Evolutionary conservation across 148 eudicot genomes (phyloP), one percentile per base, ranked within the genome.

Genomic region (Rhododendron molle): DNA sequence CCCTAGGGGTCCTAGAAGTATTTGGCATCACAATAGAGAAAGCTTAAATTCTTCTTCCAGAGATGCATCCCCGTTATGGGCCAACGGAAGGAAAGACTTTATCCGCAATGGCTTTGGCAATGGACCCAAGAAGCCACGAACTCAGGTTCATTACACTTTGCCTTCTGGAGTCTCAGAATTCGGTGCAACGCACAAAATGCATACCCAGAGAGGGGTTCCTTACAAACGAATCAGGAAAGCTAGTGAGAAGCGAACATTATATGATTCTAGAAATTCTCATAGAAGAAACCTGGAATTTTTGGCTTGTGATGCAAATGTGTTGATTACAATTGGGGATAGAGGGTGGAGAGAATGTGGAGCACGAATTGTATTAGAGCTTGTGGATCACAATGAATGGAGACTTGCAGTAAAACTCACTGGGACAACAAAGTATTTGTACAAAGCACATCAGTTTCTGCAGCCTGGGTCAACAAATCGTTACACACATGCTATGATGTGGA

Each of bases 401-500:
- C 91, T 95, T 86, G 93, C 89, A 83, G 95, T 97, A 73, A 94
- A 93, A 86, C 56, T 91, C 76, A 88, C 92, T 34, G 98, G 97
- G 79, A 82, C 87, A 16, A 91, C 92, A 14, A 95, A 90, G 79
- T 93, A 92, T 89, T 90, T 95, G 32, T 89, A 92, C 88, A 97
- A 95, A 84, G 96, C 95, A 18, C 88, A 90, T 88, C 94, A 95
- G 82, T 87, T 92, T 83, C 87, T 95, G 84, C 98, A 95, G 90
- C 91, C 96, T 46, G 97, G 98, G 84, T 86, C 96, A 67, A 90
- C 95, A 50, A 95, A 97, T 84, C 98, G 98, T 76, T 95, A 89
- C 87, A 94, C 99, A 65, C 98, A 95, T 93, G 99, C 94, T 49
- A 95, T 97, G 99, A 93, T 95, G 98, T 97, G 99, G 98, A 95